Conservation (phyloP, 2,329 filamentous ascomycete genomes). For the Colletotrichum sp. region DNA sequence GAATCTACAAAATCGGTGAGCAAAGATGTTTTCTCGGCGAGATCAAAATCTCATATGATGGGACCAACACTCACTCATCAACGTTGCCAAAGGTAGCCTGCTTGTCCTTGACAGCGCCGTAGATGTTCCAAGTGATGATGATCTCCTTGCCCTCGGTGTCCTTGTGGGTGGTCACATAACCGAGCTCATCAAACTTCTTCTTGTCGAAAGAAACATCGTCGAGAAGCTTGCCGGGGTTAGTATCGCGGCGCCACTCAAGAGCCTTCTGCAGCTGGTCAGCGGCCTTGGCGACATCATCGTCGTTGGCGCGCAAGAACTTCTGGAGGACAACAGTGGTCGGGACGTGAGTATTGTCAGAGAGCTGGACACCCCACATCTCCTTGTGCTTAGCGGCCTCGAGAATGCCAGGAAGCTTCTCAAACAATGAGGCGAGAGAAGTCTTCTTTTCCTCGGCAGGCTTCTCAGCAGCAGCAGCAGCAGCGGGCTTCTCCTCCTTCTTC, state of each 20-base stretch:
- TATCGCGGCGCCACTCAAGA: constrained; percentile 81
- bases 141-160: constrained; percentile 60
- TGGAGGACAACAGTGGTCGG: constrained; percentile 86
- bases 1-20: constrained; percentile 62
- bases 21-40: background rate
- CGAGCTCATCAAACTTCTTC: constrained; percentile 77
- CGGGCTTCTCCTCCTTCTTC: constrained; percentile 32
- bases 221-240: constrained; percentile 72
- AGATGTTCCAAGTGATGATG: constrained; percentile 91
- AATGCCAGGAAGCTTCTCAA: constrained; percentile 62
- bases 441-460: constrained; percentile 25
- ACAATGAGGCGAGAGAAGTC: constrained; percentile 58
- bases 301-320: constrained; percentile 93
- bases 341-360: constrained; percentile 64
- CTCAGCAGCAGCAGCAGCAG: background rate
- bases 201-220: constrained; percentile 67
- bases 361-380: constrained; percentile 87
- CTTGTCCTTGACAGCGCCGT: constrained; percentile 83
- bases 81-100: constrained; percentile 84
- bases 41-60: background rate
- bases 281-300: constrained; percentile 74
- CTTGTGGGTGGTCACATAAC: constrained; percentile 79
- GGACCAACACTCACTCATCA: constrained; percentile 67
- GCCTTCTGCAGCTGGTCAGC: constrained; percentile 80
- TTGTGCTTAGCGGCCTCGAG: constrained; percentile 62